Conservation (phyloP, 306 rosid genomes). For the Lupinus albus region DNA sequence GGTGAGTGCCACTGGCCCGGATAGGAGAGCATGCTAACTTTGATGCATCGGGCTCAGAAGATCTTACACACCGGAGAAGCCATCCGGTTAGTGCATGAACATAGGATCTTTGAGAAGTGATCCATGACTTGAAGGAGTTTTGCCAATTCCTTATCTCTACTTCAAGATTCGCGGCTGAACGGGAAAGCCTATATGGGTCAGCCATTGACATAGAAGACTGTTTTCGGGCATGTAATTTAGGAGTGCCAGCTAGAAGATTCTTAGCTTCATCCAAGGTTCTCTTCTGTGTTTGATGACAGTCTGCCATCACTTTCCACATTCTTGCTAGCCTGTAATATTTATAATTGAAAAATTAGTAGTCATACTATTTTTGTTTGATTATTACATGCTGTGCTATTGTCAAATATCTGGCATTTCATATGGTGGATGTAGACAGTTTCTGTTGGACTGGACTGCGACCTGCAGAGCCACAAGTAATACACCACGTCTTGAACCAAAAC, state of each 20-base stretch:
- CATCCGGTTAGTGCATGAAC: conserved; percentile 66
- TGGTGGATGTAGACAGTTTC: neutral
- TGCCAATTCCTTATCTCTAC: conserved; percentile 75
- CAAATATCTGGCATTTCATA: conserved; percentile 24
- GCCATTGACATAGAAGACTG: conserved; percentile 48
- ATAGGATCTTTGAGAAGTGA: conserved; percentile 78
- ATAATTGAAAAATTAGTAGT: conserved; percentile 21
- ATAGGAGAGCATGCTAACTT: conserved; percentile 62
- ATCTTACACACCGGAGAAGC: conserved; percentile 72
- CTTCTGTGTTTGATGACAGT: conserved; percentile 75
- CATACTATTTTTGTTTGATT: neutral
- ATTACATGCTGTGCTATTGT: conserved; percentile 3
- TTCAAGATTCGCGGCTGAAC: conserved; percentile 66
- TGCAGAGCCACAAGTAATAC: too few relatives aligned
- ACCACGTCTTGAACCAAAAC: too few relatives aligned
- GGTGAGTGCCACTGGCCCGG: conserved; percentile 55
- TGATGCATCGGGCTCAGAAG: conserved; percentile 60
- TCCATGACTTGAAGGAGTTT: conserved; percentile 71
- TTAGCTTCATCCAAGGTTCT: conserved; percentile 78
- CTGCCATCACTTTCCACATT: conserved; percentile 94
- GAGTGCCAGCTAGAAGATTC: conserved; percentile 71
- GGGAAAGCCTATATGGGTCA: conserved; percentile 61
- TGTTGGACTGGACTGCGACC: too few relatives aligned
- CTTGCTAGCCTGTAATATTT: conserved; percentile 58
- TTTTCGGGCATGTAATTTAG: conserved; percentile 54